Evolutionary conservation across 176 grass and related monocot genomes (phyloP).

Genomic region (Paspalum vaginatum): DNA sequence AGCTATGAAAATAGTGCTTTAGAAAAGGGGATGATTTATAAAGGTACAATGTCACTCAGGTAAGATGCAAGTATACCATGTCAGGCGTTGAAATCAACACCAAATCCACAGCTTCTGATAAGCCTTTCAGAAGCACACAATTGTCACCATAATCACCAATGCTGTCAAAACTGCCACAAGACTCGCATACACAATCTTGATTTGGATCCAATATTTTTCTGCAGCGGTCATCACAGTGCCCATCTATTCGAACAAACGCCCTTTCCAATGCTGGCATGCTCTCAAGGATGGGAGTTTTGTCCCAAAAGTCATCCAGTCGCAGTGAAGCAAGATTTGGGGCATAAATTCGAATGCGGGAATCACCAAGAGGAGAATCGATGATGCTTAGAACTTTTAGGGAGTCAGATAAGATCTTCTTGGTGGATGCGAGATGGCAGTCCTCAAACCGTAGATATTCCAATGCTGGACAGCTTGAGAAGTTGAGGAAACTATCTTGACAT

Average conservation of each 20-base stretch:
- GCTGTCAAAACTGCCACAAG: neutral
- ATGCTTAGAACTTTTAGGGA: constrained; percentile 15
- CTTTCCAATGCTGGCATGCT: constrained; percentile 7
- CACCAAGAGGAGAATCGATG: neutral
- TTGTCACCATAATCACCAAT: neutral
- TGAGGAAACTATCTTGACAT: neutral
- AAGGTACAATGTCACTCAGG: neutral
- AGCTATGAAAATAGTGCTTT: neutral
- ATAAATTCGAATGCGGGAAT: neutral
- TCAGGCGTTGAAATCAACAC: no score
- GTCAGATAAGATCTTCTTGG: constrained; percentile 18
- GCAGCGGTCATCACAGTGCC: neutral
- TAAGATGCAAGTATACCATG: neutral
- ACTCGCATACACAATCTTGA: neutral
- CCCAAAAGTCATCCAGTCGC: neutral
- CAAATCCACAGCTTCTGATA: no score
- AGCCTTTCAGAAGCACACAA: no score
- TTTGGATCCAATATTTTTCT: neutral
- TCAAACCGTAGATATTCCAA: neutral
- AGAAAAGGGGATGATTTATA: neutral
- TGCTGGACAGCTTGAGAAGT: neutral
- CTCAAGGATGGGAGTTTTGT: constrained; percentile 23
- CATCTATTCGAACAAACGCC: neutral
- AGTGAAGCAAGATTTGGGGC: neutral
- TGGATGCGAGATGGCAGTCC: neutral